Conservation (phyloP, 768 basidiomycete species). For the Pleurotus eryngii region DNA sequence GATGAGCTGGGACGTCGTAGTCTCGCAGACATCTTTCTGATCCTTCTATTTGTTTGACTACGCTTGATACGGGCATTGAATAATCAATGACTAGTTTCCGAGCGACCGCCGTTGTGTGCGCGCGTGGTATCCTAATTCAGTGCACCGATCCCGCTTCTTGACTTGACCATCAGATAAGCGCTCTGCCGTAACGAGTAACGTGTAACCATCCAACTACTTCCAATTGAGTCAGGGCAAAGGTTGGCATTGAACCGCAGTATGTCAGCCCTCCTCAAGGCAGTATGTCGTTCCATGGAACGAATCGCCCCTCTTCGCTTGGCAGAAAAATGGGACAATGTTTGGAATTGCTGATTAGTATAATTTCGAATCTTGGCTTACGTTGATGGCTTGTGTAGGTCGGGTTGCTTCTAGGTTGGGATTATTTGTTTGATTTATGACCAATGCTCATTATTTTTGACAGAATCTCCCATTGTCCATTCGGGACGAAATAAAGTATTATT, state of each 20-base stretch:
- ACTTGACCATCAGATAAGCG: no score
- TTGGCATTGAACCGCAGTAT: neutral
- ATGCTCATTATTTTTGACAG: constrained; percentile 23
- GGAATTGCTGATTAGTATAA: constrained; percentile 23
- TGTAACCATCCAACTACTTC: no score
- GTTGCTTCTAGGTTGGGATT: constrained; percentile 56
- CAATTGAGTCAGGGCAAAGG: no score
- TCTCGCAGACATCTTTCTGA: no score
- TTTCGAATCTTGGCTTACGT: constrained; percentile 12
- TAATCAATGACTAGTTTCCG: no score
- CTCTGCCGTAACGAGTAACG: no score
- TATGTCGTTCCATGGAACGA: constrained; percentile 70
- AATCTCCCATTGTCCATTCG: constrained; percentile 49
- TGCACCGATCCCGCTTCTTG: no score
- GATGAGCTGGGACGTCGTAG: no score
- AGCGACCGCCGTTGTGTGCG: no score
- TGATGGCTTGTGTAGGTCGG: constrained; percentile 51
- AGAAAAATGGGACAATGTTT: constrained; percentile 92
- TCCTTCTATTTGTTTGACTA: no score
- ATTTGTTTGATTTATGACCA: neutral
- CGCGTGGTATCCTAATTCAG: no score
- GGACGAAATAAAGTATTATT: constrained; percentile 51
- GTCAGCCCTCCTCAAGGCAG: constrained; percentile 31
- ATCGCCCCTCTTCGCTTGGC: constrained; percentile 87
- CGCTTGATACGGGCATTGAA: no score